Conservation (phyloP, 148 eudicot genomes). For the Rhododendron williamsianum region DNA sequence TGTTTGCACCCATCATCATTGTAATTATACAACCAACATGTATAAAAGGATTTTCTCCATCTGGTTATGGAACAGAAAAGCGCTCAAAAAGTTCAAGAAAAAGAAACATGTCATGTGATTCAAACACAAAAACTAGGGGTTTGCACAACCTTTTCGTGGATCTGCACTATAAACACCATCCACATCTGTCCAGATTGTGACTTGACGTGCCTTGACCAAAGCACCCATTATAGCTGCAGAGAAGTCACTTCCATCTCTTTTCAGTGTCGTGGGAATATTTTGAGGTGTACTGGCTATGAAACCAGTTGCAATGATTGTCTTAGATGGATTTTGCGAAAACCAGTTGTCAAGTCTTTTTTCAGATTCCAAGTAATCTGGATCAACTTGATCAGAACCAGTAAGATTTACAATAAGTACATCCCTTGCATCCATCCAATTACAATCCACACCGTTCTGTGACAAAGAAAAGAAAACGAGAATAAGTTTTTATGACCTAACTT, state of each 20-base stretch:
- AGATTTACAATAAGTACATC: slow-evolving; percentile 92
- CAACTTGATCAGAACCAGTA: slow-evolving; percentile 80
- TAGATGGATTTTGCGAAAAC: slow-evolving; percentile 59
- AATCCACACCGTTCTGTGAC: slow-evolving; percentile 64
- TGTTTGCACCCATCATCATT: neutral
- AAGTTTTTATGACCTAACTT: neutral
- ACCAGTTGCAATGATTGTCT: slow-evolving; percentile 84
- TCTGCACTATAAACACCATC: slow-evolving; percentile 98
- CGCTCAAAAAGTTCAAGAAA: neutral
- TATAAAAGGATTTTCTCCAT: neutral
- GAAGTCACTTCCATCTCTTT: slow-evolving; percentile 98
- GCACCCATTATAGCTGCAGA: slow-evolving; percentile 99
- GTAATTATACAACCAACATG: neutral
- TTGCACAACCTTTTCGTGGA: slow-evolving; percentile 83
- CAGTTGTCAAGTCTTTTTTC: slow-evolving; percentile 78
- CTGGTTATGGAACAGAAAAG: neutral
- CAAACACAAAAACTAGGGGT: neutral
- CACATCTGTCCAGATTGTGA: slow-evolving; percentile 99
- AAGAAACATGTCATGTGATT: neutral
- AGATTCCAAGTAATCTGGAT: slow-evolving; percentile 83
- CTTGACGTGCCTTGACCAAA: slow-evolving; percentile 75
- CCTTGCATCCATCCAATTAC: slow-evolving; percentile 95
- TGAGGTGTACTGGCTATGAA: slow-evolving; percentile 93
- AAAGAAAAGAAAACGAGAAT: neutral
- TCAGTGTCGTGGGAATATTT: slow-evolving; percentile 91